Conservation (phyloP, 2,329 filamentous ascomycete species). For the Botrytis hyacinthi region DNA sequence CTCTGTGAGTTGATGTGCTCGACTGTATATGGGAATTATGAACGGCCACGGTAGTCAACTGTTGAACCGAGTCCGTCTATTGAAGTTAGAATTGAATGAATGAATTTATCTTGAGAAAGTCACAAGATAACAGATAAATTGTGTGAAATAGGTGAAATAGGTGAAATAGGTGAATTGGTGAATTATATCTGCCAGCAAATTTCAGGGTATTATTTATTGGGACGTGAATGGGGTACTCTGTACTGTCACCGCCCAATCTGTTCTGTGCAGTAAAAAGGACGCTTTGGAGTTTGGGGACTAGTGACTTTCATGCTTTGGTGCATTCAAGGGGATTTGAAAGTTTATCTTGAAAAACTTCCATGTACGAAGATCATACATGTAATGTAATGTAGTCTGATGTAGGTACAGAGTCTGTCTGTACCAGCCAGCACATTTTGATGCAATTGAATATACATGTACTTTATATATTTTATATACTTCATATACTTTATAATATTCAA, state of each 20-base stretch:
- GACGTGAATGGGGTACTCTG: neutral
- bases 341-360: neutral
- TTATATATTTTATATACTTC: too few relatives aligned
- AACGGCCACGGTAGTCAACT: neutral
- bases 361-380: too few relatives aligned
- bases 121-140: neutral
- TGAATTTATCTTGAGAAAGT: neutral
- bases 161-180: neutral
- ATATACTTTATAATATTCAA: neutral
- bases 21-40: neutral
- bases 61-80: neutral
- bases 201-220: neutral
- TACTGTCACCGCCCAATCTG: slow-evolving; percentile 1
- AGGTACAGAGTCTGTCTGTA: neutral
- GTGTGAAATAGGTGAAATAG: neutral
- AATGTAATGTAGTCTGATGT: too few relatives aligned
- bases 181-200: slow-evolving; percentile 5
- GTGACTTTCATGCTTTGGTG: neutral
- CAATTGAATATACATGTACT: too few relatives aligned
- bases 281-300: slow-evolving; percentile 6
- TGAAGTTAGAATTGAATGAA: neutral
- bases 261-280: neutral
- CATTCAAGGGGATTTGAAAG: neutral
- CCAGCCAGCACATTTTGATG: neutral
- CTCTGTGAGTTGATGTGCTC: neutral